Percentiles rank a stretch among this genome's conserved stretches.
Conservation (phyloP, 441 rosid species). For the Melastoma candidum region DNA sequence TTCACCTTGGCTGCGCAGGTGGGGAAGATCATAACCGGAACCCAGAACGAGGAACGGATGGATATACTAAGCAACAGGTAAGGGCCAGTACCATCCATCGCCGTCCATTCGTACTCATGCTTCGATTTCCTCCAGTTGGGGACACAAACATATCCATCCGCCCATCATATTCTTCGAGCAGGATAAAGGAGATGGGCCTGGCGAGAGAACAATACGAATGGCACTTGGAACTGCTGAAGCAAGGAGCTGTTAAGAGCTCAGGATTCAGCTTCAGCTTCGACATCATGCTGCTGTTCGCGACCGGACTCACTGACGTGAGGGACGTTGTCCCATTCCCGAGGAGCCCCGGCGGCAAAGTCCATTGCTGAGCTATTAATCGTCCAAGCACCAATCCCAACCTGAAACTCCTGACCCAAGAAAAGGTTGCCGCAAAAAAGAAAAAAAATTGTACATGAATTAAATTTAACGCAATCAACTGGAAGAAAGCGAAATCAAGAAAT, state of each 20-base stretch:
- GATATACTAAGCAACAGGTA: slow-evolving; percentile 40
- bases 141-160: too few species aligned
- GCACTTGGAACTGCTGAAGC: slow-evolving; percentile 74
- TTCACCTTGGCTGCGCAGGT: slow-evolving; percentile 32
- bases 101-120: background rate
- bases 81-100: background rate
- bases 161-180: slow-evolving; percentile 15
- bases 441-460: too few species aligned
- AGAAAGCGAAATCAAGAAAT: too few species aligned
- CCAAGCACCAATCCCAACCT: too few species aligned
- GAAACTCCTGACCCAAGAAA: too few species aligned
- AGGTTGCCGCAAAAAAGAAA: background rate
- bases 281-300: slow-evolving; percentile 53
- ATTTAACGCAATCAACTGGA: too few species aligned
- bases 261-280: slow-evolving; percentile 71
- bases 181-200: slow-evolving; percentile 49
- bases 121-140: background rate
- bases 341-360: slow-evolving; percentile 35
- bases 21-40: slow-evolving; percentile 57
- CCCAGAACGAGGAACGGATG: slow-evolving; percentile 81
- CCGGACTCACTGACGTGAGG: slow-evolving; percentile 70
- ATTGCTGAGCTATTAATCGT: slow-evolving; percentile 20
- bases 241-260: slow-evolving; percentile 73
- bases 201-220: slow-evolving; percentile 57
- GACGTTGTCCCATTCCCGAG: slow-evolving; percentile 75